Conservation (phyloP, 1,284 basidiomycete species). For the Cryptococcus sp. region DNA sequence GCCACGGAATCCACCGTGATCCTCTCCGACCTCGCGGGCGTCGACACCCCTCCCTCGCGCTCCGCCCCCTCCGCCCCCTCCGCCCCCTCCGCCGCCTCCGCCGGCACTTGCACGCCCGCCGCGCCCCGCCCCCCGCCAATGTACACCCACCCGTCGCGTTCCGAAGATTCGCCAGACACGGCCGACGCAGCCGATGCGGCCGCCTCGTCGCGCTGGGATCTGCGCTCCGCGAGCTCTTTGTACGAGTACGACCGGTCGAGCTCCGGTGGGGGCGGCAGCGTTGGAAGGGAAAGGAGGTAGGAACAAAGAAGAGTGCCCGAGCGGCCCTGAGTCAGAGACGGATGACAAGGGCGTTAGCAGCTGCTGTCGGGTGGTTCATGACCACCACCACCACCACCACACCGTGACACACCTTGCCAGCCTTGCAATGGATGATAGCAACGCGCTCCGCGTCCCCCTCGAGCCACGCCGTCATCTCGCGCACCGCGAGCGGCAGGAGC, state of each 20-base stretch:
- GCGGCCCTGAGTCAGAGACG: slow-evolving; percentile 65
- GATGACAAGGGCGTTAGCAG: too few species aligned
- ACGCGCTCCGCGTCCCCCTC: slow-evolving; percentile 65
- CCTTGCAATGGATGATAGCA: slow-evolving; percentile 85
- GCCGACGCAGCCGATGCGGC: slow-evolving; percentile 8
- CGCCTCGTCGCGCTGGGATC: slow-evolving; percentile 5
- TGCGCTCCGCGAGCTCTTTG: slow-evolving; percentile 54
- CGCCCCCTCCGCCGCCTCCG: neutral
- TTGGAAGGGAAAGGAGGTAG: slow-evolving; percentile 65
- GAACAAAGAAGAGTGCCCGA: slow-evolving; percentile 77
- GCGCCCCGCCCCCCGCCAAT: slow-evolving; percentile 39
- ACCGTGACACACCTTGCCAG: slow-evolving; percentile 51
- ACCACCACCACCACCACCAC: too few species aligned
- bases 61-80: too few species aligned
- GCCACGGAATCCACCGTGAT: slow-evolving; percentile 8
- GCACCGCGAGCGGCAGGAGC: slow-evolving; percentile 68
- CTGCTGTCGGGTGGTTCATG: too few species aligned
- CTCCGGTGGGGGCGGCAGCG: slow-evolving; percentile 54
- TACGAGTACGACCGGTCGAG: slow-evolving; percentile 55
- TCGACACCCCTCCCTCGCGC: neutral
- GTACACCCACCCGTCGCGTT: slow-evolving; percentile 26
- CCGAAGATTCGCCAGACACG: neutral
- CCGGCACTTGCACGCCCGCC: slow-evolving; percentile 15
- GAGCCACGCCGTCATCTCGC: slow-evolving; percentile 77
- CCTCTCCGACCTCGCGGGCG: slow-evolving; percentile 16